A percentile compares a stretch with the other conserved stretches of the same genome.
These are phyloP conservation scores for Rhododendron kiyosumense DNA, from an alignment of 148 eudicot genomes.

Conservation along the genomic window DNA sequence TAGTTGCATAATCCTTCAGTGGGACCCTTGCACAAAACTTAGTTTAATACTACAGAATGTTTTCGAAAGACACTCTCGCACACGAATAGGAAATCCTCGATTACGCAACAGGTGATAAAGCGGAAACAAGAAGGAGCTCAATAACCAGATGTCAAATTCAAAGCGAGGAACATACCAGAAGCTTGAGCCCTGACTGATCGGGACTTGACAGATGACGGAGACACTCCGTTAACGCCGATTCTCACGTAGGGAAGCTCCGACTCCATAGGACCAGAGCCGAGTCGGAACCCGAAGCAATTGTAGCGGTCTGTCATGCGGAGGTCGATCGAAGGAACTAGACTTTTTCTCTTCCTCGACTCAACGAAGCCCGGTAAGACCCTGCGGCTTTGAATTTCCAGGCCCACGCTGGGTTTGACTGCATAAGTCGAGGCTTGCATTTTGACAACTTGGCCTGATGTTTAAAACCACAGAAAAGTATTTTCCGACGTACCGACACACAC, in stretches of 20 bases:
- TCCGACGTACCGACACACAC: too few species aligned
- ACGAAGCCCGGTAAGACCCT: slow-evolving; percentile 21
- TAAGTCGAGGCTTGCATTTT: slow-evolving; percentile 48
- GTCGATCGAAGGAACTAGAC: slow-evolving; percentile 10
- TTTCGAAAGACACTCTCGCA: background rate
- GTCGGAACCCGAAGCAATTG: slow-evolving; percentile 28
- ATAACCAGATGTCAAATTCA: background rate
- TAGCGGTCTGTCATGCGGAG: slow-evolving; percentile 24
- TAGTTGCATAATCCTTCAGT: too few species aligned
- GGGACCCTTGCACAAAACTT: background rate
- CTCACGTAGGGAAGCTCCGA: slow-evolving; percentile 33
- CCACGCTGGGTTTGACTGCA: slow-evolving; percentile 33
- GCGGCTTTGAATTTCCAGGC: slow-evolving; percentile 29
- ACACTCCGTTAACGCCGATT: slow-evolving; percentile 34
- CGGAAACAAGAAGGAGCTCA: background rate
- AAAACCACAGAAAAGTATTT: background rate
- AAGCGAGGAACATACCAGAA: slow-evolving; percentile 37
- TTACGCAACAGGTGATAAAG: background rate
- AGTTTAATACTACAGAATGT: background rate
- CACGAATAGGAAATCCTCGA: background rate
- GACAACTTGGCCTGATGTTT: background rate
- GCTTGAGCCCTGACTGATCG: slow-evolving; percentile 70
- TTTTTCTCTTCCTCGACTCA: slow-evolving; percentile 19
- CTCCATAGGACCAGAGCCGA: slow-evolving; percentile 43
- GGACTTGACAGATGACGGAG: slow-evolving; percentile 43